phyloP scores from a whole-genome alignment of 2,329 filamentous ascomycete genomes.

The Fusarium sp. region DNA sequence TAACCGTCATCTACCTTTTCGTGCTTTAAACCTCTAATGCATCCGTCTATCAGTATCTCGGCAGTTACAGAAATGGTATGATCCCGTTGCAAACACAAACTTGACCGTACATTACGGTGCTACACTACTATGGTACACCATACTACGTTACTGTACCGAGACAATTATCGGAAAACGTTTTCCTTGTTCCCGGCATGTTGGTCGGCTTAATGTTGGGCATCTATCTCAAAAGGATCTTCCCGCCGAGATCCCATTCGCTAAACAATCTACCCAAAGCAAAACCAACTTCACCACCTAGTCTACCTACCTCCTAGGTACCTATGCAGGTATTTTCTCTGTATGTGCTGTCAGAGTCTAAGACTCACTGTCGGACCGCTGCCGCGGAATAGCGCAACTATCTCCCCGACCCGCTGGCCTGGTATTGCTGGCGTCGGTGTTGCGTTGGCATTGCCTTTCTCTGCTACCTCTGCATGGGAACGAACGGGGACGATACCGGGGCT shows the following conservation, averaged over 20 bases:
- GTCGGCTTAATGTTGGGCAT: slow-evolving; percentile 38
- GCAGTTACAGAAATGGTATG: slow-evolving; percentile 17
- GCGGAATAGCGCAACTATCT: slow-evolving; percentile 28
- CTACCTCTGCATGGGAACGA: slow-evolving; percentile 13
- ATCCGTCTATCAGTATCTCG: slow-evolving; percentile 29
- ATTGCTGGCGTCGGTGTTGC: slow-evolving; percentile 8
- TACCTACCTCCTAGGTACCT: background rate
- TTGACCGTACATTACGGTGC: background rate
- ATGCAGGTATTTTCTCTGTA: slow-evolving; percentile 14
- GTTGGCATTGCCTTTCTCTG: slow-evolving; percentile 30
- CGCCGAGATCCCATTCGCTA: slow-evolving; percentile 31
- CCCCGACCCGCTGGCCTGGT: slow-evolving; percentile 34
- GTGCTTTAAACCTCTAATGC: background rate
- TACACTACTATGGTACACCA: background rate
- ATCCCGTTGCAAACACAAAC: slow-evolving; percentile 5
- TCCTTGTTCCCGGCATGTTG: slow-evolving; percentile 30
- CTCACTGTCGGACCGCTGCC: slow-evolving; percentile 33
- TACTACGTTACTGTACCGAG: background rate
- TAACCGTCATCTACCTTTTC: background rate
- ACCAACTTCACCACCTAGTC: slow-evolving; percentile 3
- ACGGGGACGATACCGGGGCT: slow-evolving; percentile 19
- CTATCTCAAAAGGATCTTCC: slow-evolving; percentile 24
- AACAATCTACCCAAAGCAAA: background rate
- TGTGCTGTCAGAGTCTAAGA: slow-evolving; percentile 34
- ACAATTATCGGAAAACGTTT: slow-evolving; percentile 19